These are phyloP conservation scores for Cordyceps fumosorosea DNA, from an alignment of 2,329 filamentous ascomycete genomes.

Conservation along the genomic window DNA sequence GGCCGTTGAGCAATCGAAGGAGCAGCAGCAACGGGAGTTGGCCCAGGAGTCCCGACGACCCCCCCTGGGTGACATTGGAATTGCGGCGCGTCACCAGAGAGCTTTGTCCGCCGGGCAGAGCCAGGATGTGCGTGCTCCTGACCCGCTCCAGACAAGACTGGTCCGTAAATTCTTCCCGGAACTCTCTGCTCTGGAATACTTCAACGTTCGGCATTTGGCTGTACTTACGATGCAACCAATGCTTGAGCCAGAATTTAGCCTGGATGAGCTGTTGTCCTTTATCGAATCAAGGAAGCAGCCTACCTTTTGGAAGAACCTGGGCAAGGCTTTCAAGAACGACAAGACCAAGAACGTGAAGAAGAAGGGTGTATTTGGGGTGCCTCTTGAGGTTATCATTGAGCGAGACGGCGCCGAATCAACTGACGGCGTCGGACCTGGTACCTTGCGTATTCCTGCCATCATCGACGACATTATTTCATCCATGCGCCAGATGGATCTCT, in stretches of 20 bases:
- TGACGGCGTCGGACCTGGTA: slow-evolving; percentile 87
- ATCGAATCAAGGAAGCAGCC: slow-evolving; percentile 86
- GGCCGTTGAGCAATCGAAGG: slow-evolving; percentile 87
- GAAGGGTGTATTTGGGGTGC: slow-evolving; percentile 89
- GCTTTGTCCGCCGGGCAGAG: slow-evolving; percentile 51
- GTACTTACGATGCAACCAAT: slow-evolving; percentile 93
- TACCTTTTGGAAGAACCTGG: slow-evolving; percentile 97
- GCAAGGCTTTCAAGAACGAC: slow-evolving; percentile 90
- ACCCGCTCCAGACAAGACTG: slow-evolving; percentile 47
- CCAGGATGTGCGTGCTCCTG: slow-evolving; percentile 43
- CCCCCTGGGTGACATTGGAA: slow-evolving; percentile 31
- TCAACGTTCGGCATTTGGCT: slow-evolving; percentile 91
- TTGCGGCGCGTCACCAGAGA: slow-evolving; percentile 61
- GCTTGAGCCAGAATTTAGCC: slow-evolving; percentile 81
- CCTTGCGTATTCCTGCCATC: slow-evolving; percentile 83
- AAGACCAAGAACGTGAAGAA: slow-evolving; percentile 73
- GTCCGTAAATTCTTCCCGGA: slow-evolving; percentile 90
- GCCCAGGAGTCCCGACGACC: slow-evolving; percentile 63
- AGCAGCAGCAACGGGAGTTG: slow-evolving; percentile 52
- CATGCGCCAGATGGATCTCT: slow-evolving; percentile 98
- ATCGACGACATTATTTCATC: slow-evolving; percentile 91
- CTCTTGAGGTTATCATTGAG: slow-evolving; percentile 82
- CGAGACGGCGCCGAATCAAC: slow-evolving; percentile 96
- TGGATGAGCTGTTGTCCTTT: slow-evolving; percentile 85
- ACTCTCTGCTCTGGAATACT: slow-evolving; percentile 89